These are phyloP conservation scores for Ophiostoma himal-ulmi DNA, from an alignment of 2,329 filamentous ascomycete genomes.

Conservation along the genomic window DNA sequence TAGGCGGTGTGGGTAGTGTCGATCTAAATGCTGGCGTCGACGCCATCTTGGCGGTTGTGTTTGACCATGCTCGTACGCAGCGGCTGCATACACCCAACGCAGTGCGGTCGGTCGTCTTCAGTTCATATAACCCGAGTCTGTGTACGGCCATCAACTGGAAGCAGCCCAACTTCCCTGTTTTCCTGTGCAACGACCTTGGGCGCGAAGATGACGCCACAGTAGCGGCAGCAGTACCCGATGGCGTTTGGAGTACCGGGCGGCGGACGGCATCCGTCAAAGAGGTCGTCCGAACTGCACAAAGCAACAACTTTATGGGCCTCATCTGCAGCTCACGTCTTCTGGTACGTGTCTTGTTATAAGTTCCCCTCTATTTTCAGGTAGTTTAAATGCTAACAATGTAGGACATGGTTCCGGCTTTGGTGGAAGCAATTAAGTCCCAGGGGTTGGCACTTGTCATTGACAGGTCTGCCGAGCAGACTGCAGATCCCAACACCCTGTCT, in stretches of 20 bases:
- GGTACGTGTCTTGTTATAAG: conserved; percentile 47
- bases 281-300: conserved; percentile 83
- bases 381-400: conserved; percentile 34
- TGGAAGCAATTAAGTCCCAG: conserved; percentile 90
- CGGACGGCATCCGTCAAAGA: conserved; percentile 87
- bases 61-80: conserved; percentile 75
- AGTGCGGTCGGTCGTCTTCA: conserved; percentile 85
- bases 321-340: conserved; percentile 83
- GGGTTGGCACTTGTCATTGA: conserved; percentile 89
- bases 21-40: conserved; percentile 88
- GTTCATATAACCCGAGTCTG: conserved; percentile 81
- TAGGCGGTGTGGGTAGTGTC: conserved; percentile 58
- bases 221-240: conserved; percentile 34
- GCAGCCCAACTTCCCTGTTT: conserved; percentile 94
- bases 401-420: conserved; percentile 88
- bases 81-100: conserved; percentile 61
- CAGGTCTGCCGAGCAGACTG: conserved; percentile 57
- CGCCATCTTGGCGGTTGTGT: conserved; percentile 74
- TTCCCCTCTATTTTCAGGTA: background rate
- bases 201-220: conserved; percentile 42
- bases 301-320: conserved; percentile 97
- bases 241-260: conserved; percentile 55
- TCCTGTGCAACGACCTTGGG: conserved; percentile 89
- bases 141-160: conserved; percentile 98
- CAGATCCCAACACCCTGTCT: conserved; percentile 36